Evolutionary conservation across 1,284 basidiomycete genomes (phyloP), one percentile per base, ranked within the genome.

Genomic region (Stygiomarasmius scandens): DNA sequence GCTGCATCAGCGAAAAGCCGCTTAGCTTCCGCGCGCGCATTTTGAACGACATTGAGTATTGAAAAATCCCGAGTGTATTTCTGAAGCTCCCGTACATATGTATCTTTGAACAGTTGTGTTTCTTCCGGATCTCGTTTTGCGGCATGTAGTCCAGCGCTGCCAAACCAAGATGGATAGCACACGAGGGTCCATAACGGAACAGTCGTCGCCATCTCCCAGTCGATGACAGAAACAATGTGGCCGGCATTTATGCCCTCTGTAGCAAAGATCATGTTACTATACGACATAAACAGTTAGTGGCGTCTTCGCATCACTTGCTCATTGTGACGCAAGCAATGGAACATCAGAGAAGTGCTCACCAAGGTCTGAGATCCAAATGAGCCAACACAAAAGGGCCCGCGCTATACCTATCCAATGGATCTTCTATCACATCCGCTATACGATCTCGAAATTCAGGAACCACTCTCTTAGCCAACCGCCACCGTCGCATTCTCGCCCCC

Each of bases 111-210:
- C 2, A 60, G 32, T 25, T 64, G 62, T 1, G 60, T 60, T 47
- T 66, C 65, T 19, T 45, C 22, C 10, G 55, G 50, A 19, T 58
- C 49, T 10, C 65, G 61, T 14, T 29, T 27, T 44, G 14, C 49
- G 20, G 38, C 22, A 43, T 22, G 49, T 16, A 38, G 43, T 23
- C 32, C 58, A 12, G 45, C 4, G 38, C 29, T 55, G 23, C 61
- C 61, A 48, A 66, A 66, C 65, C 65, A 66, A 6, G 54, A 58
- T 5, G 65, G 65, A 54, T 64, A 60, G 36, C 65, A 66, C 19
- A 61, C 58, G 20, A 66, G 45, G 5, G 59, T 49, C 65, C 65
- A 66, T n/a, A 66, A 34, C 0, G 65, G 65, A 12, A 63, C 63
- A 4, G 64, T 66, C 24, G 57, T 44, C 20, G 64, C 52, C 51